These are phyloP conservation scores for Cornus kousa DNA, from an alignment of 148 eudicot genomes.

Conservation along the genomic window DNA sequence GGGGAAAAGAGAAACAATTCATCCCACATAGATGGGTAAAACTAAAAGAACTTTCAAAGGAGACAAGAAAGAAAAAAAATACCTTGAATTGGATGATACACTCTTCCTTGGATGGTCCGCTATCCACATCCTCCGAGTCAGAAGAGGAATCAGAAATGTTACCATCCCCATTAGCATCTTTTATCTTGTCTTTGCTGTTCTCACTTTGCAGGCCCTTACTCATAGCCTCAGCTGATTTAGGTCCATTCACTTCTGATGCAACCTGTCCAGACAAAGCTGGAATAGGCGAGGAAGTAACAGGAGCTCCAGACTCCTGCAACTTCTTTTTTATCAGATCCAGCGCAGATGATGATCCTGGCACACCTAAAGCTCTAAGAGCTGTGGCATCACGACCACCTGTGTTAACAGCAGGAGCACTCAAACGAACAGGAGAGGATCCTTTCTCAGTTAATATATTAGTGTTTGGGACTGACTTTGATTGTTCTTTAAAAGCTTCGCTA, in stretches of 20 bases:
- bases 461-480: constrained; percentile 43
- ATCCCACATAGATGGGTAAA: background rate
- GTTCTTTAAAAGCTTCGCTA: constrained; percentile 47
- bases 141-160: constrained; percentile 82
- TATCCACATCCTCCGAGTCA: constrained; percentile 89
- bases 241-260: constrained; percentile 58
- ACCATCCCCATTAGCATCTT: constrained; percentile 59
- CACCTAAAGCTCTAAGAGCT: constrained; percentile 47
- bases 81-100: constrained; percentile 86
- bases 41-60: background rate
- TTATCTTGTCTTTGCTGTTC: constrained; percentile 70
- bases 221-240: constrained; percentile 55
- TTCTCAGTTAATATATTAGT: constrained; percentile 46
- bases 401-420: constrained; percentile 86
- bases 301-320: constrained; percentile 89
- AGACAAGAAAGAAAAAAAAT: background rate
- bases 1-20: background rate
- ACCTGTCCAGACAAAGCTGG: constrained; percentile 45
- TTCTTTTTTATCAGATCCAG: constrained; percentile 91
- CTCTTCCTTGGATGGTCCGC: constrained; percentile 85
- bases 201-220: constrained; percentile 64
- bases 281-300: constrained; percentile 55
- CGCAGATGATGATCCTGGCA: constrained; percentile 71
- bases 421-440: constrained; percentile 53
- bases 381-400: constrained; percentile 93